Base-by-base conservation (phyloP, 2,329 filamentous ascomycete species). In the Fusarium sarcochroum region DNA sequence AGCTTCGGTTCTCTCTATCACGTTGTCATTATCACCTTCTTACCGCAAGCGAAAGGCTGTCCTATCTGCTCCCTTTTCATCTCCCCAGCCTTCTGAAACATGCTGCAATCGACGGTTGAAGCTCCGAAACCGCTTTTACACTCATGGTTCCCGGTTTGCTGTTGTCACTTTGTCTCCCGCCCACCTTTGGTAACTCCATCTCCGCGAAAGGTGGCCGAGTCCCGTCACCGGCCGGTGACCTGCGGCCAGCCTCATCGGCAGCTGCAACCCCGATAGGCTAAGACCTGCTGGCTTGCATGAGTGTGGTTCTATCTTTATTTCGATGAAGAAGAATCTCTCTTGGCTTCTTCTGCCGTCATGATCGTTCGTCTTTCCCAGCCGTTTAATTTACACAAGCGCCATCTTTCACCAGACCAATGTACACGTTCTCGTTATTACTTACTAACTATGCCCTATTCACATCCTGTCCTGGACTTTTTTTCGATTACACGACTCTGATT, bases 161-260 rank as follows among this genome's bases (percentile, higher is more conserved):
- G 34, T 54, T 37, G 20, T 42, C 52, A 41, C 21, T 50, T 27
- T 48, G 37, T 54, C 49, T 50, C 27, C 47, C 51, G 20, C 35
- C 32, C 34, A 34, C 27, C 53, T 44, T 27, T 17, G 42, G 40
- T 15, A 27, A 63, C 21, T 45, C 25, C 38, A 21, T 45, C 18
- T 30, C 27, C 45, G 37, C 38, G 14, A 46, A 17, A 30, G 35
- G 34, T 63, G 51, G 45, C 62, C 54, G 44, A 50, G 42, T 35
- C 41, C 44, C 38, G 40, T 66, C 60, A 62, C 56, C 67, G 42
- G 56, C 61, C 38, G 35, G 53, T 58, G 37, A 45, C 48, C 64
- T 59, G 54, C 44, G 32, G 40, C 64, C 67, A 72, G 65, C 70
- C 63, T 71, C 65, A 65, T 60, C 61, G 58, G 44, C 38, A 46